Conservation (phyloP, 805 yeast genomes). For the Zygosaccharomyces siamensis region DNA sequence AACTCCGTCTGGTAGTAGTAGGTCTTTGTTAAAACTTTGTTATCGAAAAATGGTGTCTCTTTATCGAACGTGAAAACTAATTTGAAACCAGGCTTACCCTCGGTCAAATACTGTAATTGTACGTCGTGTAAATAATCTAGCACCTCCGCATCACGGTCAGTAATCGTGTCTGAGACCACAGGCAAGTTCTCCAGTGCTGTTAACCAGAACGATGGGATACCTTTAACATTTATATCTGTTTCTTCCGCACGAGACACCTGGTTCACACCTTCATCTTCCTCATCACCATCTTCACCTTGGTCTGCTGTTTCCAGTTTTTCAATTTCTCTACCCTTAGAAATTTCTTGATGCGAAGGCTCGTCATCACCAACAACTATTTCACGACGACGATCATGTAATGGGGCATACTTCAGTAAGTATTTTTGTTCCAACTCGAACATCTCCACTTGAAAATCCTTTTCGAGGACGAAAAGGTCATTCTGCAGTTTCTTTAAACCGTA, state of each 20-base stretch:
- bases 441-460: slow-evolving; percentile 88
- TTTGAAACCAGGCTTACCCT: slow-evolving; percentile 71
- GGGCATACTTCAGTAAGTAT: slow-evolving; percentile 65
- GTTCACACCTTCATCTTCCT: slow-evolving; percentile 39
- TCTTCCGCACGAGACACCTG: slow-evolving; percentile 44
- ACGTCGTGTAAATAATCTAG: slow-evolving; percentile 64
- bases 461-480: slow-evolving; percentile 71
- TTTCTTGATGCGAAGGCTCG: slow-evolving; percentile 76
- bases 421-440: slow-evolving; percentile 80
- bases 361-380: slow-evolving; percentile 63
- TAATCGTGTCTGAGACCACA: slow-evolving; percentile 74
- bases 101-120: slow-evolving; percentile 68
- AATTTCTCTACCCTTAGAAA: slow-evolving; percentile 70
- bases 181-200: slow-evolving; percentile 88
- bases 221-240: slow-evolving; percentile 47
- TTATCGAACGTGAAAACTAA: slow-evolving; percentile 73
- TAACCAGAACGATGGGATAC: slow-evolving; percentile 94
- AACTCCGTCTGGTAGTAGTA: slow-evolving; percentile 91
- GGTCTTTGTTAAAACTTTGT: slow-evolving; percentile 69
- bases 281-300: slow-evolving; percentile 42
- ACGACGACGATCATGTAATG: slow-evolving; percentile 69
- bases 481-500: slow-evolving; percentile 80
- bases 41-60: slow-evolving; percentile 70
- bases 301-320: slow-evolving; percentile 43
- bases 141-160: slow-evolving; percentile 87